phyloP scores from a whole-genome alignment of 139 green algal species.

The Chlorokybus atmophyticus region DNA sequence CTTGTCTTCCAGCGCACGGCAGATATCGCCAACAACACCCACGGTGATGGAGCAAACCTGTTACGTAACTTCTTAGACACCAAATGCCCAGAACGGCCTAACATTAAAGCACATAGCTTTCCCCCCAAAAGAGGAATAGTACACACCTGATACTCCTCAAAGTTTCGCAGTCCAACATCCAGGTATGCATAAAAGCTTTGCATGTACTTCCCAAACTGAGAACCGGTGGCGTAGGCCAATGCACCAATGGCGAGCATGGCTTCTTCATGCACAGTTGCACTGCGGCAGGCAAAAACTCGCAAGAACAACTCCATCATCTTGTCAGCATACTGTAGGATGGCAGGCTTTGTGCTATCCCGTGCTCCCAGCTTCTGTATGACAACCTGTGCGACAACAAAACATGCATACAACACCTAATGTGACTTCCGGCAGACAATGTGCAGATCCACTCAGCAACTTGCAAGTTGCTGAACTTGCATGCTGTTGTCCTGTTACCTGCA shows the following conservation, averaged over 20 bases:
- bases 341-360: conserved; percentile 45
- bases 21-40: conserved; percentile 80
- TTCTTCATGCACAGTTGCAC: conserved; percentile 76
- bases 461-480: no score
- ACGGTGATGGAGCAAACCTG: conserved; percentile 48
- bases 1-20: conserved; percentile 57
- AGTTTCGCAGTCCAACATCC: conserved; percentile 67
- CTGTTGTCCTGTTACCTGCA: no score
- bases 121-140: no score
- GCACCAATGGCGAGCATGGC: conserved; percentile 83
- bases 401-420: neutral
- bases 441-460: no score
- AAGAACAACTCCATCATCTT: conserved; percentile 62
- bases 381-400: conserved; percentile 19
- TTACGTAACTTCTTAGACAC: no score
- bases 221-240: conserved; percentile 59
- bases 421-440: neutral
- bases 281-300: conserved; percentile 37
- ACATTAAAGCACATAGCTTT: no score
- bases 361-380: conserved; percentile 73
- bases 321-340: conserved; percentile 57
- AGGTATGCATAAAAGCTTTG: conserved; percentile 64
- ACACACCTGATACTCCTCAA: conserved; percentile 50
- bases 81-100: no score
- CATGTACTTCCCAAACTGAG: conserved; percentile 87